phyloP scores from a whole-genome alignment of 768 basidiomycete genomes.

The Mycena olivaceomarginata region DNA sequence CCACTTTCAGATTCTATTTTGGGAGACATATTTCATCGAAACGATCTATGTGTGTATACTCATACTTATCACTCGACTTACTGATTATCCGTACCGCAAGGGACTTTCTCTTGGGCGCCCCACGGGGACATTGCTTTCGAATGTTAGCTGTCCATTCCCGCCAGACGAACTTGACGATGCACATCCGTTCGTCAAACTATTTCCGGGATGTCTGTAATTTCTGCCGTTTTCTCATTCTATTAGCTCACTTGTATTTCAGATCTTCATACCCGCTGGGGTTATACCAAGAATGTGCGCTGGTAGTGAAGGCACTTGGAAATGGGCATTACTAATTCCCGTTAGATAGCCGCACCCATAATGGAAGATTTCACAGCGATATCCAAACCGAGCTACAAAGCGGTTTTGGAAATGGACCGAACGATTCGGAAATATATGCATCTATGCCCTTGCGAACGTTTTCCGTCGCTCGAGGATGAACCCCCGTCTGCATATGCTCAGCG shows the following conservation, averaged over 20 bases:
- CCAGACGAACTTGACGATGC: conserved; percentile 54
- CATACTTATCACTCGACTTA: neutral
- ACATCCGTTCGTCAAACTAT: conserved; percentile 54
- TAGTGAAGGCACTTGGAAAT: neutral
- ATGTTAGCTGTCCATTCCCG: conserved; percentile 60
- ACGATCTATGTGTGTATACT: conserved; percentile 57
- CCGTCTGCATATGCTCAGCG: conserved; percentile 53
- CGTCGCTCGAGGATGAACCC: conserved; percentile 55
- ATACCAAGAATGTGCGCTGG: conserved; percentile 38
- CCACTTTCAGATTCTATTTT: conserved; percentile 58
- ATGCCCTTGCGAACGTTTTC: conserved; percentile 33
- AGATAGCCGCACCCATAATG: conserved; percentile 56
- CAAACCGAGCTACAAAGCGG: conserved; percentile 61
- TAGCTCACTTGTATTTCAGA: conserved; percentile 16
- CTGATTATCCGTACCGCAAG: conserved; percentile 42
- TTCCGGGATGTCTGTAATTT: conserved; percentile 55
- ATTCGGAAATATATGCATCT: conserved; percentile 48
- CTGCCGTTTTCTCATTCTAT: neutral
- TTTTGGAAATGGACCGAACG: conserved; percentile 65
- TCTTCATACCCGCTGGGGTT: conserved; percentile 38
- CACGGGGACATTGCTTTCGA: conserved; percentile 55
- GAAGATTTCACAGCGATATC: conserved; percentile 60
- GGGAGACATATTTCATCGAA: conserved; percentile 66
- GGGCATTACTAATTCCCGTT: conserved; percentile 12
- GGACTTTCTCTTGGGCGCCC: conserved; percentile 60